A percentile compares a stretch with the other conserved stretches of the same genome.
These are phyloP conservation scores for Bryoglossum gracile DNA, from an alignment of 495 filamentous ascomycete genomes.

Conservation along the genomic window DNA sequence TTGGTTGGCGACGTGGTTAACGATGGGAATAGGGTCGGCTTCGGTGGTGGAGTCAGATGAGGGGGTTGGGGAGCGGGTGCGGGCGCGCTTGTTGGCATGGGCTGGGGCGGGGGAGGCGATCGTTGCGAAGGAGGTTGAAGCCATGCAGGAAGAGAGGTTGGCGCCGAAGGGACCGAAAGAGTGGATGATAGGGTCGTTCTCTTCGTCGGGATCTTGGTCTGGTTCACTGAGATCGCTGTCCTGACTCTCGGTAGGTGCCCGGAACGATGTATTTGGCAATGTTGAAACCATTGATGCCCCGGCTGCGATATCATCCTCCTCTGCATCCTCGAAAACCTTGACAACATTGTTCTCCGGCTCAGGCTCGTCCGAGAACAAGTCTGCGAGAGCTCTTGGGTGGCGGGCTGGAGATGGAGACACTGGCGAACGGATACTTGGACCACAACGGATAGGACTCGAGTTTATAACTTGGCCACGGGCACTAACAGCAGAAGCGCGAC, in stretches of 20 bases:
- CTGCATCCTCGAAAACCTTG: constrained; percentile 50
- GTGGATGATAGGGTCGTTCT: constrained; percentile 85
- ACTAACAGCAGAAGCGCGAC: constrained; percentile 31
- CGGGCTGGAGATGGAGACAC: constrained; percentile 63
- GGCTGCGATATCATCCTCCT: constrained; percentile 23
- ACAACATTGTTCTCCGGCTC: constrained; percentile 25
- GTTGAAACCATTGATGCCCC: constrained; percentile 28
- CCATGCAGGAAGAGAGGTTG: constrained; percentile 70
- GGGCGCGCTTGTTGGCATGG: no score
- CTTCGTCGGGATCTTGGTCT: constrained; percentile 73
- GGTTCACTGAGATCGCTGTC: constrained; percentile 57
- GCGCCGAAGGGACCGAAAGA: constrained; percentile 86
- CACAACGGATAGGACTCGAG: constrained; percentile 63
- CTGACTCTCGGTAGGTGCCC: constrained; percentile 33
- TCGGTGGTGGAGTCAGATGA: constrained; percentile 22
- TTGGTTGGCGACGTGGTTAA: constrained; percentile 87
- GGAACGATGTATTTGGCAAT: constrained; percentile 32
- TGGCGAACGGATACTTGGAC: constrained; percentile 56
- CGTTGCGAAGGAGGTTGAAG: constrained; percentile 45
- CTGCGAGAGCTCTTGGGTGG: constrained; percentile 1
- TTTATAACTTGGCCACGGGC: constrained; percentile 30
- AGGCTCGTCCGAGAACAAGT: constrained; percentile 19
- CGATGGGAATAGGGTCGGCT: constrained; percentile 34
- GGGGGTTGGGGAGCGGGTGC: constrained; percentile 12
- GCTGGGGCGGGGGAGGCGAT: constrained; percentile 19